Evolutionary conservation across 1,284 basidiomycete species (phyloP).

Genomic region (Tilletia caries): DNA sequence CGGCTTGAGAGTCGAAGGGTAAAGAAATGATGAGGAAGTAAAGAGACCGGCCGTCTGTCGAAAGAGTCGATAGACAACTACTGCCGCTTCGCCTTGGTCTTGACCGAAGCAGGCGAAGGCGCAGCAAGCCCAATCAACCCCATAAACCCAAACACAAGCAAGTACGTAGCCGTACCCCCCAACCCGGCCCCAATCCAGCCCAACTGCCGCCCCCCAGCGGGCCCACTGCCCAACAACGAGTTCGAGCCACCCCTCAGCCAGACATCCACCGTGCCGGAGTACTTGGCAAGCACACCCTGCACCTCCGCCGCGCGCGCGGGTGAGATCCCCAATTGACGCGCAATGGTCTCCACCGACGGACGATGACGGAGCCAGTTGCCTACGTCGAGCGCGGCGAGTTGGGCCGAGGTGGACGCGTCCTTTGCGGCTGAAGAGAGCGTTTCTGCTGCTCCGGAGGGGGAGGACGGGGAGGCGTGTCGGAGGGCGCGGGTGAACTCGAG

Average conservation of each 20-base stretch:
- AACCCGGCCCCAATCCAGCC: conserved; percentile 13
- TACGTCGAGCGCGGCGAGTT: not conserved
- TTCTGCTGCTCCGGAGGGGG: not conserved
- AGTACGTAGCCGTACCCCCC: conserved; percentile 7
- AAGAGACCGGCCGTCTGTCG: too few relatives aligned
- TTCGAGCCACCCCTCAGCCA: not conserved
- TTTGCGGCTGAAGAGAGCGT: not conserved
- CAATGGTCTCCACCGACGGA: not conserved
- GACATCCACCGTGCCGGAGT: not conserved
- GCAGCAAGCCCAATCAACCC: conserved; percentile 5
- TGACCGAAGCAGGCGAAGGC: not conserved
- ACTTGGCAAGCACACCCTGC: not conserved
- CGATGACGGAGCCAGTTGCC: not conserved
- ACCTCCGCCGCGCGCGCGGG: not conserved
- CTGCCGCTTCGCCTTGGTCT: not conserved
- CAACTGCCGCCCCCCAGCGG: not conserved
- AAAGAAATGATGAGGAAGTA: too few relatives aligned
- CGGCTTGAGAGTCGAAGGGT: too few relatives aligned
- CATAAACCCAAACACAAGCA: conserved; percentile 12
- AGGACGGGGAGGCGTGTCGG: not conserved
- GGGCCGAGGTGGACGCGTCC: not conserved
- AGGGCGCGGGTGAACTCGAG: conserved; percentile 5
- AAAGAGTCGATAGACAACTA: not conserved
- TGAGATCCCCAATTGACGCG: not conserved
- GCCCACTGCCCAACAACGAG: not conserved